Conservation (phyloP, 73 alveolate species). For the Stentor coeruleus region DNA sequence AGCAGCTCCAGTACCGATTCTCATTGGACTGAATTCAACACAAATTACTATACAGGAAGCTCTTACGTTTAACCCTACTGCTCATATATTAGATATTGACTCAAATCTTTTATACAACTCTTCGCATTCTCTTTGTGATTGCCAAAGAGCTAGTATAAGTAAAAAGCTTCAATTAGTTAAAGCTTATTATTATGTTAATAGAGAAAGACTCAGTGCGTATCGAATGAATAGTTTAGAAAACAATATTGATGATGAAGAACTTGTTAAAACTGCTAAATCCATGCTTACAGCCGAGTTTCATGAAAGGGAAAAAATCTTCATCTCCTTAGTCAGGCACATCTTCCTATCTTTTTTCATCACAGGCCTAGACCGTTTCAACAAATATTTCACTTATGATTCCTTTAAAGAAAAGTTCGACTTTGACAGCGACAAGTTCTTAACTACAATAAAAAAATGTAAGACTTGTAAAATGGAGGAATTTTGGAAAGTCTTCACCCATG, state of each 20-base stretch:
- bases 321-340: background rate
- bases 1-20: conserved; percentile 1
- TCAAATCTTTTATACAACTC: background rate
- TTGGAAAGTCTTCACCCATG: background rate
- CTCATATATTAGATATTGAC: conserved; percentile 8
- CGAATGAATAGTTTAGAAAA: conserved; percentile 7
- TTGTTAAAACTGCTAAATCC: background rate
- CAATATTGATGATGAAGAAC: background rate
- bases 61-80: background rate
- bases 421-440: background rate
- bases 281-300: background rate
- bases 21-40: background rate
- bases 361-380: background rate
- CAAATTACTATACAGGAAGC: background rate
- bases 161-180: background rate
- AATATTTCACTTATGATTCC: background rate
- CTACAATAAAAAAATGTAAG: background rate
- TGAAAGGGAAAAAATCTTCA: conserved; percentile 5
- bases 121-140: background rate
- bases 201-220: background rate
- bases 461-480: background rate
- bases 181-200: conserved; percentile 6
- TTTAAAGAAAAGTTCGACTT: background rate
- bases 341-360: background rate
- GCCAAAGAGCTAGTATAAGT: background rate